Evolutionary conservation across 345 rosid species (phyloP).

Genomic region (Clausena lansium): DNA sequence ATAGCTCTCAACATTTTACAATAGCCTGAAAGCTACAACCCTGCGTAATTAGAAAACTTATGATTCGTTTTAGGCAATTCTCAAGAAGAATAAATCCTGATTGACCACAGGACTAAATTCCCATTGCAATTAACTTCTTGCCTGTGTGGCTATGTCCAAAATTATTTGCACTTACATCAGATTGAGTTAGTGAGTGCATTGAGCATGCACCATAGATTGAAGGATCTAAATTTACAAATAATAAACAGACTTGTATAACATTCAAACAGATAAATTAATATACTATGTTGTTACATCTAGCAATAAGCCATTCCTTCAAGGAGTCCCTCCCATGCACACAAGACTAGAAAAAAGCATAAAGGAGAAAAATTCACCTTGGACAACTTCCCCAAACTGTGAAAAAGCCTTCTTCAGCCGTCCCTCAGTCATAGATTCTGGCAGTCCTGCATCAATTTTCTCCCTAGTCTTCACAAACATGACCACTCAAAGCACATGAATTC

Average conservation of each 20-base stretch:
- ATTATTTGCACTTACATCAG: background rate
- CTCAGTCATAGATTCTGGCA: constrained; percentile 50
- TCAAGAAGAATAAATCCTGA: constrained; percentile 6
- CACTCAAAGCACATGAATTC: background rate
- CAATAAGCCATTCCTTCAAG: background rate
- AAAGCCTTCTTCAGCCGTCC: constrained; percentile 47
- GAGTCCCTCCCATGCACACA: background rate
- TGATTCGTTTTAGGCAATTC: constrained; percentile 1
- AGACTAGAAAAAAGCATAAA: background rate
- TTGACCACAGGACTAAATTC: background rate
- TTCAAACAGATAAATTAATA: background rate
- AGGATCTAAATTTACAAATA: background rate
- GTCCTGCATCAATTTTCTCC: constrained; percentile 29
- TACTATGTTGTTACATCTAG: background rate
- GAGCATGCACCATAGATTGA: background rate
- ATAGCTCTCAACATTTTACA: background rate
- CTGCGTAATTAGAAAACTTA: background rate
- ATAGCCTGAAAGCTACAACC: background rate
- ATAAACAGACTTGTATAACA: background rate
- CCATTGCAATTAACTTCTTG: background rate
- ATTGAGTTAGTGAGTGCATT: background rate
- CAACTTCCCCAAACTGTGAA: constrained; percentile 50
- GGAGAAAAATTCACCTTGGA: constrained; percentile 32
- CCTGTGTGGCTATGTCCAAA: background rate
- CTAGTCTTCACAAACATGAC: background rate